A percentile compares a stretch with the other conserved stretches of the same genome.
Evolutionary conservation across 495 filamentous ascomycete genomes (phyloP).

Genomic region (Hypoxylon trugodes): DNA sequence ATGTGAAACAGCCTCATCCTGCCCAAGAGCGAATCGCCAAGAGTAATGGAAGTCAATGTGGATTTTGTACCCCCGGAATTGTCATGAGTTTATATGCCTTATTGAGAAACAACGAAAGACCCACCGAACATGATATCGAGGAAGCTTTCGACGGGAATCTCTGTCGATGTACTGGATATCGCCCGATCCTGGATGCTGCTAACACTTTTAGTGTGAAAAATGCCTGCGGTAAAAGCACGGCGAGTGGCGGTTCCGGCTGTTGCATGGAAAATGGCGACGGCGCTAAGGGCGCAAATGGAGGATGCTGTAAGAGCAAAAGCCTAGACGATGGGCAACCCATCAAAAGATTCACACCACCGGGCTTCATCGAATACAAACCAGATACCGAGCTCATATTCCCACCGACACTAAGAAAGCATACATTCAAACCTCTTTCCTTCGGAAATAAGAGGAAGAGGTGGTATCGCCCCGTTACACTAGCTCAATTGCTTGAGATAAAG

Average conservation of each 20-base stretch:
- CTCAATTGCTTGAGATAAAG: conserved; percentile 93
- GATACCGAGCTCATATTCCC: conserved; percentile 97
- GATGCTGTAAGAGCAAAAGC: conserved; percentile 65
- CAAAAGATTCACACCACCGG: conserved; percentile 79
- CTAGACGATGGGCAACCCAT: conserved; percentile 60
- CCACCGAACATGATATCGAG: conserved; percentile 78
- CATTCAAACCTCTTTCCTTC: conserved; percentile 82
- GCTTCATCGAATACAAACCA: conserved; percentile 91
- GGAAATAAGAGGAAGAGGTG: conserved; percentile 95
- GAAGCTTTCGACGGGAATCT: conserved; percentile 96
- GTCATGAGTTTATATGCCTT: conserved; percentile 94
- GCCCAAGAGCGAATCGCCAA: conserved; percentile 90
- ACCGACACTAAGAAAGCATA: conserved; percentile 79
- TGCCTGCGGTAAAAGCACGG: conserved; percentile 64
- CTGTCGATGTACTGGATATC: conserved; percentile 94
- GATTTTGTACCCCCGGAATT: conserved; percentile 96
- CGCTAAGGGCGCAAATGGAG: conserved; percentile 51
- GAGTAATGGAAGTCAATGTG: conserved; percentile 72
- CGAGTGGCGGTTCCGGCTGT: conserved; percentile 71
- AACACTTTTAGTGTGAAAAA: conserved; percentile 69
- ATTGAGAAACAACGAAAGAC: conserved; percentile 74
- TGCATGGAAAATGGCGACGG: conserved; percentile 67
- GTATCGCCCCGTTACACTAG: conserved; percentile 87
- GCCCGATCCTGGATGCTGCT: conserved; percentile 93
- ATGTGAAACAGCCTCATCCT: conserved; percentile 86